These are phyloP conservation scores for Sordaria brevicollis DNA, from an alignment of 495 filamentous ascomycete species.

Conservation along the genomic window DNA sequence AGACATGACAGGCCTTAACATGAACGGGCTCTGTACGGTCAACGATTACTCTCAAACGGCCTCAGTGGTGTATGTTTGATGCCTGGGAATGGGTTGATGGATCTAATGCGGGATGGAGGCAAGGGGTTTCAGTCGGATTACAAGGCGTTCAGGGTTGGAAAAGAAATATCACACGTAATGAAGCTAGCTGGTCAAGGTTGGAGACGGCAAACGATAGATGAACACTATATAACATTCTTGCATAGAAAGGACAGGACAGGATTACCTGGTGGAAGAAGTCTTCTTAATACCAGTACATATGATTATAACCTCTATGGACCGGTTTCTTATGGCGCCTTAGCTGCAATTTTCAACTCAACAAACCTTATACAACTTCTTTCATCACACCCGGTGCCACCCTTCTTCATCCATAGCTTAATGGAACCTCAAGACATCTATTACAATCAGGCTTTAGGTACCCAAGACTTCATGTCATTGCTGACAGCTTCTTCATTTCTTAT, in stretches of 20 bases:
- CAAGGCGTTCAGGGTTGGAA: neutral
- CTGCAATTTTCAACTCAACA: no score
- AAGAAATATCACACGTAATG: neutral
- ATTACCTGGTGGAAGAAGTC: neutral
- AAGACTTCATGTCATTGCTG: neutral
- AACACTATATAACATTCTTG: neutral
- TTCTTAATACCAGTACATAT: neutral
- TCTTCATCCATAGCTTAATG: neutral
- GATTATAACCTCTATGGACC: neutral
- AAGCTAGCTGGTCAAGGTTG: neutral
- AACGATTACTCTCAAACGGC: neutral
- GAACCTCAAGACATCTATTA: neutral
- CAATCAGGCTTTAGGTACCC: neutral
- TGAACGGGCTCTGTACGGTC: neutral
- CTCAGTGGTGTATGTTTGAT: neutral
- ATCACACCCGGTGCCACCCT: neutral
- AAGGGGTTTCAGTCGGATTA: neutral
- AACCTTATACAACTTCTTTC: neutral
- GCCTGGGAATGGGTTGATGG: neutral
- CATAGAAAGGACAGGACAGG: neutral
- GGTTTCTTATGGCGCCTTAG: neutral
- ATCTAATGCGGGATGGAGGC: neutral
- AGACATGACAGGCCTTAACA: neutral
- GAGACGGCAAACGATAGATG: neutral
- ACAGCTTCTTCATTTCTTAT: neutral